Evolutionary conservation across 805 yeast genomes (phyloP), one percentile per base, ranked within the genome.

Genomic region (Suhomyces faveliae): DNA sequence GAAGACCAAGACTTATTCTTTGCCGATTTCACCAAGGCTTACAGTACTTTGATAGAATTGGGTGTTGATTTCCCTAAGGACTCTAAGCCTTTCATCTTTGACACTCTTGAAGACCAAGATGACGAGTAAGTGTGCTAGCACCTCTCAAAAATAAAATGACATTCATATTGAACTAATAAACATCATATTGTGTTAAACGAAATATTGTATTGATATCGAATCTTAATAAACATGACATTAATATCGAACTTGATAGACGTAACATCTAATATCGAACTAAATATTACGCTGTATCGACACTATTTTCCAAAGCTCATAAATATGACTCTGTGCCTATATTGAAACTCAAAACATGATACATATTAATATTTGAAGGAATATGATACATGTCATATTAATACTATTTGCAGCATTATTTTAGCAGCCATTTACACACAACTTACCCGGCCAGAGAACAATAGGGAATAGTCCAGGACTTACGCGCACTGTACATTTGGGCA

Each of bases 101-200:
- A 83, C 65, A 84, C 92, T 29, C 68, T 87, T 50, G 90, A 85
- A 35, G 90, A 85, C 44, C 90, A 85, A 71, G 80, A 40, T 4
- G 42, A 39, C 8, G 43, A 40, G 19, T 25, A 40, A 25, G n/a
- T 5, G 7, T n/a, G n/a, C n/a, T n/a, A n/a, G n/a, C n/a, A n/a
- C n/a, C n/a, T n/a, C n/a, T n/a, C n/a, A n/a, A n/a, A n/a, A n/a
- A n/a, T n/a, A n/a, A n/a, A n/a, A n/a, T n/a, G n/a, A n/a, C n/a
- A n/a, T n/a, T n/a, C n/a, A n/a, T n/a, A n/a, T n/a, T n/a, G n/a
- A n/a, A n/a, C n/a, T n/a, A n/a, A n/a, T n/a, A n/a, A n/a, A n/a
- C n/a, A n/a, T n/a, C n/a, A n/a, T n/a, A n/a, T n/a, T n/a, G n/a
- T n/a, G n/a, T n/a, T n/a, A n/a, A n/a, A n/a, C n/a, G n/a, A n/a